Evolutionary conservation across 306 rosid species (phyloP).

Genomic region (Medicago lupulina): DNA sequence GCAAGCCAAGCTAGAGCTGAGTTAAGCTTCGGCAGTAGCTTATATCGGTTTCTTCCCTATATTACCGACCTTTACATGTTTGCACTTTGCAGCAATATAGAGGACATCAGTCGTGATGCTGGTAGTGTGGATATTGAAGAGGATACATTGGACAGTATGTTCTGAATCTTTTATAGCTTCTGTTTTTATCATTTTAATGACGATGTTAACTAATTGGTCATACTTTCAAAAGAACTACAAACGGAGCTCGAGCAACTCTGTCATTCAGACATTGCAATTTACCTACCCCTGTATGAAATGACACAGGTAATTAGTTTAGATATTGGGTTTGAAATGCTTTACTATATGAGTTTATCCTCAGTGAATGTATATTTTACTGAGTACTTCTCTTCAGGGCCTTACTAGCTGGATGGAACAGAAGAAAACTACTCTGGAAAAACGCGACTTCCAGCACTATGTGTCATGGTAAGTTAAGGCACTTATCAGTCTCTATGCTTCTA

Average conservation of each 20-base stretch:
- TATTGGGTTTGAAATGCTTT: constrained; percentile 38
- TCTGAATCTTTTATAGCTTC: constrained; percentile 41
- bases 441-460: constrained; percentile 83
- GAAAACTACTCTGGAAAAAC: constrained; percentile 70
- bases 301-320: constrained; percentile 63
- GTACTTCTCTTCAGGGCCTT: constrained; percentile 66
- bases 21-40: constrained; percentile 9
- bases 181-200: constrained; percentile 28
- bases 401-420: constrained; percentile 81
- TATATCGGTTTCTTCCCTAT: constrained; percentile 21
- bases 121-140: constrained; percentile 91
- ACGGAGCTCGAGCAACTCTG: constrained; percentile 79
- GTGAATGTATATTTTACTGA: constrained; percentile 34
- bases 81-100: constrained; percentile 83
- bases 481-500: constrained; percentile 17
- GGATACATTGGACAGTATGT: constrained; percentile 80
- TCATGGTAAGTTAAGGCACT: constrained; percentile 66
- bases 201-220: constrained; percentile 42
- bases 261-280: constrained; percentile 56
- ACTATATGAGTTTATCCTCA: constrained; percentile 23
- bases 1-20: constrained; percentile 21
- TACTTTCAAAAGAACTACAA: constrained; percentile 69
- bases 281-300: constrained; percentile 88
- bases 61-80: constrained; percentile 36
- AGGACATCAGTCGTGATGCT: constrained; percentile 91